These are phyloP conservation scores for Cucurbita ficifolia DNA, from an alignment of 306 rosid genomes.

Conservation along the genomic window DNA sequence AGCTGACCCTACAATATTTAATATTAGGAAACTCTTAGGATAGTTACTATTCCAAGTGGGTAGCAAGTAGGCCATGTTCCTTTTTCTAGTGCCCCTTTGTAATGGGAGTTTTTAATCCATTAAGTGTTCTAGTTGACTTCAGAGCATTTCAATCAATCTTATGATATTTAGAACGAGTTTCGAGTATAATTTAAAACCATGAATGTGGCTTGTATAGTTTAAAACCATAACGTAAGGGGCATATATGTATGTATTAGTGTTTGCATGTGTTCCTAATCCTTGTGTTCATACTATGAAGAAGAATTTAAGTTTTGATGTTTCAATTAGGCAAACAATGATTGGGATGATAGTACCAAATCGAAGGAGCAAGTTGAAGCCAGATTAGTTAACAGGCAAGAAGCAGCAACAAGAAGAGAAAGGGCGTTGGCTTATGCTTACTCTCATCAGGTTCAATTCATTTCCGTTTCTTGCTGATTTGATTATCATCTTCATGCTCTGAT, in stretches of 20 bases:
- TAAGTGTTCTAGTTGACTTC: background rate
- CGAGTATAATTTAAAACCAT: background rate
- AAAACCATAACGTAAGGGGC: background rate
- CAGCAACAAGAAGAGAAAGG: constrained; percentile 77
- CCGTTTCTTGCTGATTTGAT: background rate
- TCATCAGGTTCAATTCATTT: constrained; percentile 40
- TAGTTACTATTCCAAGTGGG: background rate
- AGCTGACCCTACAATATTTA: background rate
- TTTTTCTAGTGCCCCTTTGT: background rate
- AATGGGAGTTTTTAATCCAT: background rate
- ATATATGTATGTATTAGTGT: background rate
- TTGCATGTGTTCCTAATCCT: background rate
- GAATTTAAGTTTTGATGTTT: background rate
- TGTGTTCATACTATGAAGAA: background rate
- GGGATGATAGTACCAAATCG: constrained; percentile 55
- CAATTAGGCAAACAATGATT: constrained; percentile 37
- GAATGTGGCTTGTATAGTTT: background rate
- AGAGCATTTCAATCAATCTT: background rate
- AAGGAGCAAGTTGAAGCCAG: constrained; percentile 63
- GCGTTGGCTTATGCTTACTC: constrained; percentile 78
- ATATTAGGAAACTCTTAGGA: background rate
- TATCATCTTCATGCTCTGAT: background rate
- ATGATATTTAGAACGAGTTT: background rate
- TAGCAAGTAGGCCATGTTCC: background rate
- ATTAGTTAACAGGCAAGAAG: constrained; percentile 38